Evolutionary conservation across 805 yeast genomes (phyloP), one percentile per base, ranked within the genome.

Genomic region (Kockiozyma suomiensis): DNA sequence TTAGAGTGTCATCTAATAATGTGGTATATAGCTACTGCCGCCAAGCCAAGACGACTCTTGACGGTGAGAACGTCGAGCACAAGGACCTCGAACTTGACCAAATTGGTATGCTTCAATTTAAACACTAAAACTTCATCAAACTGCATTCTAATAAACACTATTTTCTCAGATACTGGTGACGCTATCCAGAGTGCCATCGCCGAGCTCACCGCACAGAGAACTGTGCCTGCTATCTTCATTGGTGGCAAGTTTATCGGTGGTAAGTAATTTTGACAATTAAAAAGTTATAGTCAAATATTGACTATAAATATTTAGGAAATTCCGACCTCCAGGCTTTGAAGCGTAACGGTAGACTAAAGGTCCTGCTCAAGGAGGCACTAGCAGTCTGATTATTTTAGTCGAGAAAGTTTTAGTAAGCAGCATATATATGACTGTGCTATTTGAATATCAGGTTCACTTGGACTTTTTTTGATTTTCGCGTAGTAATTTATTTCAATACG

Each of bases 201-300:
- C 54, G 84, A 87, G 72, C 75, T 90, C 61, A 88, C 96, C 41
- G 94, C 96, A 61, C 98, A 93, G 80, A 82, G 85, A 68, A 90
- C 97, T 41, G 98, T 93, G 64, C 99, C 99, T 64, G 91, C 88
- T 74, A 82, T 93, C 68, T 93, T 87, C 78, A 90, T 93, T 73
- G 85, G 81, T 50, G 97, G 97, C 62, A 82, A 92, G 76, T 97
- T 91, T 79, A 84, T 93, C 70, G 99, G 99, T 62, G 99, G 99
- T 63, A 21, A 12, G 21, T 38, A n/a, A 21, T 30, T 26, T 33
- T 23, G 47, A 13, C 2, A 13, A 30, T 15, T 15, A 17, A 4
- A 15, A 42, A 26, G 6, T 19, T 26, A 19, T 19, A n/a, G 7
- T n/a, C 19, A 15, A 37, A 12, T 17, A 19, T n/a, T 13, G n/a